Conservation (phyloP, 164 flowering plant species). For the Santalum album region DNA sequence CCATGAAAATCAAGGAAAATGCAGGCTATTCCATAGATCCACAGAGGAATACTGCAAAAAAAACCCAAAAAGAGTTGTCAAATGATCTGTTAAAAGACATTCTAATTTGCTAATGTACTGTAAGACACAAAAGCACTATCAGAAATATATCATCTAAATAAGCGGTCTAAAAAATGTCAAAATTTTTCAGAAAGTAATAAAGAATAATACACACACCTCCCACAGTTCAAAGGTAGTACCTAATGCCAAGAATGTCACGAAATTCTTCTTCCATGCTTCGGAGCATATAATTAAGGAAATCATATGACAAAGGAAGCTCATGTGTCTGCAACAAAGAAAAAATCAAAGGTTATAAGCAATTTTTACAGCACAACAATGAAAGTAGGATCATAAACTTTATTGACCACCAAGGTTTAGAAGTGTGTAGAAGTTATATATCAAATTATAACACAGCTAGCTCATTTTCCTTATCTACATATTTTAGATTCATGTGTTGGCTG, state of each 20-base stretch:
- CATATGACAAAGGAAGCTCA: conserved; percentile 67
- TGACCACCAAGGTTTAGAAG: no score
- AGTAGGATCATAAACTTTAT: no score
- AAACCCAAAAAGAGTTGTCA: conserved; percentile 9
- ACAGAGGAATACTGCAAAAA: conserved; percentile 74
- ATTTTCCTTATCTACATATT: no score
- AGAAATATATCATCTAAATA: not conserved
- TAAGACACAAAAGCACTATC: not conserved
- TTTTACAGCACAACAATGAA: not conserved
- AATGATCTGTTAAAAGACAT: not conserved
- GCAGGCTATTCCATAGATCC: conserved; percentile 73
- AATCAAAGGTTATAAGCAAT: not conserved
- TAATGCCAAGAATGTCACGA: conserved; percentile 80
- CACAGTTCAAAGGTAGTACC: conserved; percentile 42
- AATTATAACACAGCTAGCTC: no score
- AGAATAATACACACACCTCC: no score
- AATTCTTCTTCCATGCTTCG: conserved; percentile 97
- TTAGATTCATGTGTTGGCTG: no score
- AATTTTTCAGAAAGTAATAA: no score
- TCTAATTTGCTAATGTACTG: not conserved
- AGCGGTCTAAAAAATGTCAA: not conserved
- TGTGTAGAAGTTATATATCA: no score
- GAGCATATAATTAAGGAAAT: conserved; percentile 82
- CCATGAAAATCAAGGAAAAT: conserved; percentile 67
- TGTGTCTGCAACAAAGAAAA: conserved; percentile 58